Evolutionary conservation across 2,329 filamentous ascomycete species (phyloP).

Genomic region (Ophiostoma quercus): DNA sequence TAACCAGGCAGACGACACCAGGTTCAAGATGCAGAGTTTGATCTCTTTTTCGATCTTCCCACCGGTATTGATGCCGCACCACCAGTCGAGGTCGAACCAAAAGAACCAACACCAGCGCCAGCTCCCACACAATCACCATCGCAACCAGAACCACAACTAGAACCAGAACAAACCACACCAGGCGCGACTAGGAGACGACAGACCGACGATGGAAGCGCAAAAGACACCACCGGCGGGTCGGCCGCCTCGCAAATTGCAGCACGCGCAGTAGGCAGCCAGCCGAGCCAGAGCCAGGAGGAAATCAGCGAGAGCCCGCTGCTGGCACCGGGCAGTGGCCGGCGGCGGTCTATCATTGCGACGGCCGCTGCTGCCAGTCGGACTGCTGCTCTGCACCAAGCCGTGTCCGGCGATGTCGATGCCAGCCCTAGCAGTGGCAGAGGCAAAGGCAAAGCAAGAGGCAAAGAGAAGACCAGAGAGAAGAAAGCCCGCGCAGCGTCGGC

Average conservation of each 20-base stretch:
- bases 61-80: conserved; percentile 19
- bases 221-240: not conserved
- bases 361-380: conserved; percentile 35
- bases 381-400: conserved; percentile 39
- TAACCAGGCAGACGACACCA: conserved; percentile 46
- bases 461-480: not conserved
- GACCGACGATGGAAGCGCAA: conserved; percentile 30
- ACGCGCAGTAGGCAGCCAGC: conserved; percentile 13
- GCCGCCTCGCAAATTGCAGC: not conserved
- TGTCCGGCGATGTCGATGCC: not conserved
- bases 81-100: conserved; percentile 19
- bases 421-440: not conserved
- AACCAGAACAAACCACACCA: not conserved
- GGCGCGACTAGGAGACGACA: conserved; percentile 42
- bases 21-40: conserved; percentile 57
- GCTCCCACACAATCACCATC: not conserved
- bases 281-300: conserved; percentile 37
- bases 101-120: not conserved
- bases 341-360: conserved; percentile 39
- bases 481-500: not conserved
- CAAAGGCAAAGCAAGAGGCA: not conserved
- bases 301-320: conserved; percentile 50
- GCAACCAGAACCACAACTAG: not conserved
- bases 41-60: conserved; percentile 41
- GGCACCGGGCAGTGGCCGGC: conserved; percentile 52